These are phyloP conservation scores for Cymbidium sinense DNA, from an alignment of 106 monocot genomes.

Conservation along the genomic window DNA sequence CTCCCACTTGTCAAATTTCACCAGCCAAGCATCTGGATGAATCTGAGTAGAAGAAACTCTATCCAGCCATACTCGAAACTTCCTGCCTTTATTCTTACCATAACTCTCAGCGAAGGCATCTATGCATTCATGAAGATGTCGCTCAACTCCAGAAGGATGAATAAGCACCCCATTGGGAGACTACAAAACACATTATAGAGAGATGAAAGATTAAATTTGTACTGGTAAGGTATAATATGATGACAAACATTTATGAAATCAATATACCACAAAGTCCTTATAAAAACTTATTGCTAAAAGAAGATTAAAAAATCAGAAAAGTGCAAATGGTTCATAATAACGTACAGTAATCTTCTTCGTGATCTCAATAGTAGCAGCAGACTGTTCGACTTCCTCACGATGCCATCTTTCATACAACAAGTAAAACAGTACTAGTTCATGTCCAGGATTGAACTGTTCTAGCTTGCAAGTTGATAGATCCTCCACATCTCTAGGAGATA, in stretches of 20 bases:
- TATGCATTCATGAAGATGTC: constrained; percentile 43
- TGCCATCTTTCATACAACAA: constrained; percentile 70
- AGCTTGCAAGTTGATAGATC: constrained; percentile 33
- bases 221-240: neutral
- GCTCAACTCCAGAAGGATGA: constrained; percentile 69
- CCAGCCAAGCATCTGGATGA: constrained; percentile 55
- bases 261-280: neutral
- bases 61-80: constrained; percentile 78
- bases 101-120: constrained; percentile 32
- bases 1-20: constrained; percentile 91
- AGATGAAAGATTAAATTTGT: neutral
- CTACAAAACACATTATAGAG: constrained; percentile 30
- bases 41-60: constrained; percentile 47
- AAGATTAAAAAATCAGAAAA: neutral
- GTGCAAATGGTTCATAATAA: neutral
- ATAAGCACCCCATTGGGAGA: constrained; percentile 40
- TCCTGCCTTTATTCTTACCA: constrained; percentile 59
- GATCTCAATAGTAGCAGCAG: constrained; percentile 33
- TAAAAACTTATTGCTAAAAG: neutral
- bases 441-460: constrained; percentile 36
- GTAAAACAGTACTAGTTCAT: constrained; percentile 62
- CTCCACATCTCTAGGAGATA: constrained; percentile 51
- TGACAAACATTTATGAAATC: neutral
- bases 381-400: constrained; percentile 58
- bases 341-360: constrained; percentile 63